Evolutionary conservation across 1,139 yeast species (phyloP).

Genomic region (Taphrina wiesneri): DNA sequence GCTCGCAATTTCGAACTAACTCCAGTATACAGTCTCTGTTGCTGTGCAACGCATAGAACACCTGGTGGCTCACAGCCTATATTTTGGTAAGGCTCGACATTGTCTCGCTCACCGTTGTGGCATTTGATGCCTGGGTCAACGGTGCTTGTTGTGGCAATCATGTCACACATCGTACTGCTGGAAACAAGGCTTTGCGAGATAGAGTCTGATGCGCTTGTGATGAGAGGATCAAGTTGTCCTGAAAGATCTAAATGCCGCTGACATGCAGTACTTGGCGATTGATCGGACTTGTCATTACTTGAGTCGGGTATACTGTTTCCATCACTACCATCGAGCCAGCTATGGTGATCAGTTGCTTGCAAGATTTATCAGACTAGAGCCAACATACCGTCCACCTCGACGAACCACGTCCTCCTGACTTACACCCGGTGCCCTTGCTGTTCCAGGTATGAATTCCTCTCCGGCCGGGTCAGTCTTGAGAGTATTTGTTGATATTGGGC

Average conservation of each 20-base stretch:
- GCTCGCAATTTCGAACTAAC: no score
- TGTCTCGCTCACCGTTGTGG: no score
- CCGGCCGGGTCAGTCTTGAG: not conserved
- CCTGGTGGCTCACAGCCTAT: no score
- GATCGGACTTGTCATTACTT: not conserved
- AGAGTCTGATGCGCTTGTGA: no score
- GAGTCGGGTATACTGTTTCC: not conserved
- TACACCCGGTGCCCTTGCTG: not conserved
- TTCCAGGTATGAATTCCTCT: not conserved
- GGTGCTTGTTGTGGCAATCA: no score
- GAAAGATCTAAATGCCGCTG: not conserved
- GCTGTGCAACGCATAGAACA: no score
- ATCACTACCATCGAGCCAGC: slow-evolving; percentile 6
- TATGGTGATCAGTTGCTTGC: not conserved
- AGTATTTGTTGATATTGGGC: not conserved
- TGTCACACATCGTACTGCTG: no score
- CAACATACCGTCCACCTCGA: not conserved
- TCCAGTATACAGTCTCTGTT: no score
- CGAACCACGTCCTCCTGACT: not conserved
- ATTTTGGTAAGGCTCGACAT: no score
- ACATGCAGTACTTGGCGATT: not conserved
- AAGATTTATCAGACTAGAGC: not conserved
- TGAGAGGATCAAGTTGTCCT: no score
- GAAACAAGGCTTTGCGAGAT: no score
- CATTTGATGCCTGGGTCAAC: no score